phyloP scores from a whole-genome alignment of 495 filamentous ascomycete genomes.

The Penicillium coprophilum region DNA sequence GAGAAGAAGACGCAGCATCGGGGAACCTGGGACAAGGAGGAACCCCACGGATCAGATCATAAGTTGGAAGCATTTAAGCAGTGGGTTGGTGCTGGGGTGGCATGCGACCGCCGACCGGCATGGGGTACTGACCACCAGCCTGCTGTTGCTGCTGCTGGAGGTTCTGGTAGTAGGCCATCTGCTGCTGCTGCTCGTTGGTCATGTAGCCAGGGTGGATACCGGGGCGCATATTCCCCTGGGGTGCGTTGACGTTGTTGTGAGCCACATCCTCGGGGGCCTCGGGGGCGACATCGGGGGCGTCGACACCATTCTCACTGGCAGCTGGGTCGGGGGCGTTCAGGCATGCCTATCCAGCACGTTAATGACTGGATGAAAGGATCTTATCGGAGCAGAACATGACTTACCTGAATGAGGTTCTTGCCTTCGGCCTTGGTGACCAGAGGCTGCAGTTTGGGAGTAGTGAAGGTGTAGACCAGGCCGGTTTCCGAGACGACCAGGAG shows the following conservation, averaged over 20 bases:
- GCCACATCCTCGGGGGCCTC: slow-evolving; percentile 58
- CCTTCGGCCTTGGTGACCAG: slow-evolving; percentile 98
- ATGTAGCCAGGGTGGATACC: slow-evolving; percentile 54
- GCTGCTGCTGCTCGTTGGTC: slow-evolving; percentile 58
- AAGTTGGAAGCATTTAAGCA: slow-evolving; percentile 42
- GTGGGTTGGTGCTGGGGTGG: slow-evolving; percentile 54
- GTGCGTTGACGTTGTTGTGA: slow-evolving; percentile 53
- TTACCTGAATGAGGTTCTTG: slow-evolving; percentile 99
- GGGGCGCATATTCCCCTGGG: slow-evolving; percentile 52
- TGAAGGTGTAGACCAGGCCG: slow-evolving; percentile 98
- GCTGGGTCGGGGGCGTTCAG: slow-evolving; percentile 96
- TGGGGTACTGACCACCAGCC: slow-evolving; percentile 55
- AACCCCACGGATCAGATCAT: slow-evolving; percentile 46
- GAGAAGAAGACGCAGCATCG: slow-evolving; percentile 40
- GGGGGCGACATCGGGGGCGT: slow-evolving; percentile 56
- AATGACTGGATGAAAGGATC: background rate
- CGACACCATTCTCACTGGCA: slow-evolving; percentile 87
- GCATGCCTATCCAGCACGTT: slow-evolving; percentile 64
- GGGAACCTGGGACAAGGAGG: slow-evolving; percentile 43
- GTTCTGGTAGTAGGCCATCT: slow-evolving; percentile 59
- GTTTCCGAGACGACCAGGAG: slow-evolving; percentile 98
- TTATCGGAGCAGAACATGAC: slow-evolving; percentile 12
- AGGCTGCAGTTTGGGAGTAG: slow-evolving; percentile 97
- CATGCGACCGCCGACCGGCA: slow-evolving; percentile 57
- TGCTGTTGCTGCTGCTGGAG: slow-evolving; percentile 58